A percentile compares a stretch with the other conserved stretches of the same genome.
These are phyloP conservation scores for Populus hybrid DNA, from an alignment of 441 rosid genomes.

Conservation along the genomic window DNA sequence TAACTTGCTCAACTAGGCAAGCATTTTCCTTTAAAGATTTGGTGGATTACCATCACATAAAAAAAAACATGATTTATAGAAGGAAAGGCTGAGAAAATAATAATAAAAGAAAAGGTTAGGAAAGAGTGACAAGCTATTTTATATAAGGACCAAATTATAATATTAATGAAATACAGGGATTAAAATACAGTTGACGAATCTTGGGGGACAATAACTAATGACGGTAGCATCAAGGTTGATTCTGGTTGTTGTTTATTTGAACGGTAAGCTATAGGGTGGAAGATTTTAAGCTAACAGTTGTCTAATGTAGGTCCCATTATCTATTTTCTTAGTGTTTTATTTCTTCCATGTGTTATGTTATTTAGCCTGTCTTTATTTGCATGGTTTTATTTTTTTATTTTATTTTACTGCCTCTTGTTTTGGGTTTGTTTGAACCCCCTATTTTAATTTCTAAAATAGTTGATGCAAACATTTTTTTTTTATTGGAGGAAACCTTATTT, in stretches of 20 bases:
- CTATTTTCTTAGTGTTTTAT: neutral
- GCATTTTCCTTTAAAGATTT: no score
- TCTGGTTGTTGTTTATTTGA: neutral
- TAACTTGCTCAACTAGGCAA: no score
- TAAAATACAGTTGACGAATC: neutral
- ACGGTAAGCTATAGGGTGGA: neutral
- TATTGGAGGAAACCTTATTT: no score
- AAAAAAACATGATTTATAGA: no score
- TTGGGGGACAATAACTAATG: neutral
- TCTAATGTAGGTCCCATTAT: neutral
- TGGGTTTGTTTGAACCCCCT: neutral
- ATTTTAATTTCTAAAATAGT: no score
- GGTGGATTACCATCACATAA: no score
- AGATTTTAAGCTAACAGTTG: constrained; percentile 13
- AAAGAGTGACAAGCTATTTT: no score
- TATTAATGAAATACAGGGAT: neutral
- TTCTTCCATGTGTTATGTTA: neutral
- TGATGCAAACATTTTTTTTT: neutral
- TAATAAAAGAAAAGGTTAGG: no score
- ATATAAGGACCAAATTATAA: neutral
- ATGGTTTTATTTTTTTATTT: no score
- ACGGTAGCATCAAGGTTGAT: constrained; percentile 1
- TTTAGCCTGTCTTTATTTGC: neutral
- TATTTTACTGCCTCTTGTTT: neutral
- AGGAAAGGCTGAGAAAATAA: no score